Conservation (phyloP, 1,284 basidiomycete species). For the Puccinia triticina region DNA sequence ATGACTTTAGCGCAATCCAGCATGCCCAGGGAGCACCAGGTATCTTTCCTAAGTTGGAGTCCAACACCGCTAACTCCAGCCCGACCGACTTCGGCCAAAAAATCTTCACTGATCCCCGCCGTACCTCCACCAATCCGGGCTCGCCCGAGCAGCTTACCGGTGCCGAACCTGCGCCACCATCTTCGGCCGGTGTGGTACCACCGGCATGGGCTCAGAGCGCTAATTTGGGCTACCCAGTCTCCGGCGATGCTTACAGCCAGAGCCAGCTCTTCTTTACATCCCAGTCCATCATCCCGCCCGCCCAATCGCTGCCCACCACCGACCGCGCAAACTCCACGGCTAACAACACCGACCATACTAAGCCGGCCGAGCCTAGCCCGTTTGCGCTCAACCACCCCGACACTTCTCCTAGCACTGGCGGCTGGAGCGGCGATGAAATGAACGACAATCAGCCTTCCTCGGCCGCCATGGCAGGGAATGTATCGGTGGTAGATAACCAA, state of each 20-base stretch:
- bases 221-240: conserved; percentile 1
- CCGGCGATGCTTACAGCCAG: conserved; percentile 9
- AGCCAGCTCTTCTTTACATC: conserved; percentile 24
- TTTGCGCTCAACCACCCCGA: conserved; percentile 12
- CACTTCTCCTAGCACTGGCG: conserved; percentile 23
- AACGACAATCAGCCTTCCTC: conserved; percentile 19
- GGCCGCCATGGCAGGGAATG: neutral
- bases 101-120: neutral
- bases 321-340: conserved; percentile 12
- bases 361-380: conserved; percentile 11
- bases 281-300: neutral
- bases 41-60: conserved; percentile 8
- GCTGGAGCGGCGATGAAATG: conserved; percentile 28
- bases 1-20: conserved; percentile 9
- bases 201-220: neutral
- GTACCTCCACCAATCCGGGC: conserved; percentile 24
- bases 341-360: conserved; percentile 26
- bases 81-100: conserved; percentile 17
- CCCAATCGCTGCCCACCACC: conserved; percentile 1
- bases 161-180: neutral
- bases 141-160: conserved; percentile 25
- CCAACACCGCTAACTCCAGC: conserved; percentile 25
- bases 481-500: conserved; percentile 9
- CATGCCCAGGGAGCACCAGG: conserved; percentile 9
- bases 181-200: neutral